phyloP scores from a whole-genome alignment of 805 yeast genomes.

The Wickerhamomyces bisporus region DNA sequence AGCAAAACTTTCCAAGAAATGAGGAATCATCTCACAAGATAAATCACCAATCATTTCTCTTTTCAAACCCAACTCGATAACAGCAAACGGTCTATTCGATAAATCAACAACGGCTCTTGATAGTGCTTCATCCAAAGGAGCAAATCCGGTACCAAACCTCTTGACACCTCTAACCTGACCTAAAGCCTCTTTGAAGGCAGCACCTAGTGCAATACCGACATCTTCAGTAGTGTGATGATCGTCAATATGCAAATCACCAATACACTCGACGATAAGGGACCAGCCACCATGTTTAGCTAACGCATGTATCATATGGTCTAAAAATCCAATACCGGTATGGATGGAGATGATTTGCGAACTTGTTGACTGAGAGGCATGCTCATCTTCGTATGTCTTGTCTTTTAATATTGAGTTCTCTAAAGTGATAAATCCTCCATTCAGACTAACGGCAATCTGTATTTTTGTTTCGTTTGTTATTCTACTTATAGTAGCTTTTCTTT shows the following conservation, averaged over 20 bases:
- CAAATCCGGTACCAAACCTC: slow-evolving; percentile 89
- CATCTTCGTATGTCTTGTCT: slow-evolving; percentile 27
- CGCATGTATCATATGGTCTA: slow-evolving; percentile 97
- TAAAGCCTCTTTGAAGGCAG: slow-evolving; percentile 82
- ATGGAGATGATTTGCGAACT: slow-evolving; percentile 69
- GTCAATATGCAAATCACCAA: slow-evolving; percentile 92
- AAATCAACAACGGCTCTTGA: slow-evolving; percentile 95
- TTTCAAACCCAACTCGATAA: slow-evolving; percentile 80
- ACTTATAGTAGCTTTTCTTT: slow-evolving; percentile 30
- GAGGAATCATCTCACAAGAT: slow-evolving; percentile 97
- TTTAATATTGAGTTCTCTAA: slow-evolving; percentile 56
- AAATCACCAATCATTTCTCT: slow-evolving; percentile 92
- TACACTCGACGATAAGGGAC: slow-evolving; percentile 85
- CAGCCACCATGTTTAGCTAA: slow-evolving; percentile 96
- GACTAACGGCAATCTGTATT: slow-evolving; percentile 75
- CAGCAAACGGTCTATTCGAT: slow-evolving; percentile 90
- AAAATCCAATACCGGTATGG: slow-evolving; percentile 89
- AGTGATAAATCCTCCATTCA: slow-evolving; percentile 80
- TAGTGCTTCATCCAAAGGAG: slow-evolving; percentile 95
- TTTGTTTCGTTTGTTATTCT: slow-evolving; percentile 91
- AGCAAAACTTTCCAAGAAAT: slow-evolving; percentile 90
- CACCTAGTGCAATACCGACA: slow-evolving; percentile 87
- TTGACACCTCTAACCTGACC: slow-evolving; percentile 89
- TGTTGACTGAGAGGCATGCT: slow-evolving; percentile 67
- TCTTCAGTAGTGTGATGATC: slow-evolving; percentile 98